These are phyloP conservation scores for Epichloe sibirici DNA, from an alignment of 2,329 filamentous ascomycete species.

Conservation along the genomic window DNA sequence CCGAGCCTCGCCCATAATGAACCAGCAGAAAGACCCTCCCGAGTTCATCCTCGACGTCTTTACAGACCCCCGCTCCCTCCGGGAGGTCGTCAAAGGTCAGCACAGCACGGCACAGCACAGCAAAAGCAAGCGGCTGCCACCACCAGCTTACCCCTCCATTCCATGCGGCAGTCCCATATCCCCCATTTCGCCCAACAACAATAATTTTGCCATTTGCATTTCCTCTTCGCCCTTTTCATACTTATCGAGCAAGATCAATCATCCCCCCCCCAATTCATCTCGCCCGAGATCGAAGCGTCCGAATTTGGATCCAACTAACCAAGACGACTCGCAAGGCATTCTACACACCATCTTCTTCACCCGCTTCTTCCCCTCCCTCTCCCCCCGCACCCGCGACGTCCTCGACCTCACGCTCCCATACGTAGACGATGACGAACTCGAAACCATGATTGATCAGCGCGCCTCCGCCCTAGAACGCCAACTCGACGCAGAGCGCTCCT, in stretches of 20 bases:
- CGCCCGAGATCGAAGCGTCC: not conserved
- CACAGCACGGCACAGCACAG: no score
- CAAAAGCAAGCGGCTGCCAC: no score
- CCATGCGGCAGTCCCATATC: no score
- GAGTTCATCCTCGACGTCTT: conserved; percentile 93
- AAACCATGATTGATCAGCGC: conserved; percentile 85
- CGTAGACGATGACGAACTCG: conserved; percentile 80
- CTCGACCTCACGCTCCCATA: conserved; percentile 83
- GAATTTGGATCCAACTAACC: no score
- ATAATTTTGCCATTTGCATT: not conserved
- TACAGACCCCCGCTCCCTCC: conserved; percentile 77
- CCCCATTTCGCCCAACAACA: not conserved
- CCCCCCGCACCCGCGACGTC: conserved; percentile 74
- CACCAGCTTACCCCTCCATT: not conserved
- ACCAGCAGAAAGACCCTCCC: conserved; percentile 49
- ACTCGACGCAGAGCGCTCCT: conserved; percentile 47
- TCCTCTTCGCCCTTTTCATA: no score
- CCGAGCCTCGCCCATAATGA: conserved; percentile 12
- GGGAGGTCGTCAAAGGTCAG: conserved; percentile 84
- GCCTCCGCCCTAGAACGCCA: conserved; percentile 69
- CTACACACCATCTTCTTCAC: conserved; percentile 98
- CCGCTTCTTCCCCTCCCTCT: conserved; percentile 82
- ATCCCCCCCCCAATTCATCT: no score
- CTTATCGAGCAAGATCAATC: no score
- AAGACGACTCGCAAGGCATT: conserved; percentile 46